Conservation (phyloP, 1,284 basidiomycete genomes). For the Fomes fomentarius region DNA sequence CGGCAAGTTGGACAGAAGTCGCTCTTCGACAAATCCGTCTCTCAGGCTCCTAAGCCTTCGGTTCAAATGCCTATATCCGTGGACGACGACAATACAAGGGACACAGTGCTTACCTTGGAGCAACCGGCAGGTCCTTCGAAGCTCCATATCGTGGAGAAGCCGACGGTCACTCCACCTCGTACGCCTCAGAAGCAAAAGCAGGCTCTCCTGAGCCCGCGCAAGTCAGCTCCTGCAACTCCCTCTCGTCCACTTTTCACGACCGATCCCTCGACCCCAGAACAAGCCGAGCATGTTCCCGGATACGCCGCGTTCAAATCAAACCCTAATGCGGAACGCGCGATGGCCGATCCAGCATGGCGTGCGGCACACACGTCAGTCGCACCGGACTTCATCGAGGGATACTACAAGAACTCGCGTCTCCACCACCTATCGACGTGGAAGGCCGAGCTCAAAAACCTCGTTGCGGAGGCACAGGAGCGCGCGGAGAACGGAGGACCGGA, state of each 20-base stretch:
- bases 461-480: slow-evolving; percentile 76
- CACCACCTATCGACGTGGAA: slow-evolving; percentile 96
- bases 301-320: slow-evolving; percentile 75
- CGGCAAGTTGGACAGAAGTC: slow-evolving; percentile 40
- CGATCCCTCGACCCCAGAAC: slow-evolving; percentile 44
- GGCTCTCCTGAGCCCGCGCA: slow-evolving; percentile 19
- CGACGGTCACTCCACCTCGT: slow-evolving; percentile 2
- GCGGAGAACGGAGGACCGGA: slow-evolving; percentile 51
- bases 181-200: slow-evolving; percentile 16
- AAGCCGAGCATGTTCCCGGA: slow-evolving; percentile 49
- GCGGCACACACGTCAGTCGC: slow-evolving; percentile 86
- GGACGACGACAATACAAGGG: no score
- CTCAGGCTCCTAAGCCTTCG: slow-evolving; percentile 9
- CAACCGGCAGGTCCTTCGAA: slow-evolving; percentile 3
- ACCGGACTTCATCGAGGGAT: slow-evolving; percentile 86
- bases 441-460: slow-evolving; percentile 82
- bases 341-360: slow-evolving; percentile 85
- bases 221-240: slow-evolving; percentile 7
- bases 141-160: background rate
- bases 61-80: background rate
- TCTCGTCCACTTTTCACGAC: slow-evolving; percentile 33
- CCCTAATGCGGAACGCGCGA: slow-evolving; percentile 69
- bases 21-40: slow-evolving; percentile 32
- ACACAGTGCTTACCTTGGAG: no score
- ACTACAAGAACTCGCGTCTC: slow-evolving; percentile 89